Base-by-base conservation (phyloP, 1,139 yeast genomes). In the Candida dubliniensis region DNA sequence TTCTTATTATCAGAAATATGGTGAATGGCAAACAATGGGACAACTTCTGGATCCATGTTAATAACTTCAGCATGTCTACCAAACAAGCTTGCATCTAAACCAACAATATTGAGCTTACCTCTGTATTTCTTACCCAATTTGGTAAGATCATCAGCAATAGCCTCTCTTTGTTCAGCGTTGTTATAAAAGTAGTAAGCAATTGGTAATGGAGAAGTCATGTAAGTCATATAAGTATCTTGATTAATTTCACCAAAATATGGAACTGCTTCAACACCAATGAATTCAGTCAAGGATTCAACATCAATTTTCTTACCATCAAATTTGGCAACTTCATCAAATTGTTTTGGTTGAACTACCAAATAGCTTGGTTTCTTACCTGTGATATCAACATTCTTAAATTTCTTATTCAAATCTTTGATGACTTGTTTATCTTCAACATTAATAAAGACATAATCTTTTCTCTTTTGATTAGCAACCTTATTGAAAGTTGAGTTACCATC, bases 21-120 rank as follows among this genome's bases (percentile, higher is more conserved):
- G 68, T 91, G 97, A 55, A 93, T 86, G 42, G 84, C 96, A 63
- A 95, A 85, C 47, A 95, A 81, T 60, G 99, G 99, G 79, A 88
- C 85, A 58, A 84, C 76, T 64, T 86, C 86, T 18, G 76, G 74
- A 68, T 85, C 77, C 81, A 93, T 82, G 76, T 87, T 90, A 66
- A 93, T 79, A 65, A 84, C 81, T 59, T 80, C 87, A 48, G 98
- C 97, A 62, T 93, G 98, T 70, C 81, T 82, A 55, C 97, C 98
- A 62, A 71, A 95, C 60, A 74, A 73, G 47, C 73, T 63, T 47
- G 96, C 95, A 61, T 93, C 95, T 59, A 93, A 77, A 63, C 90
- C 91, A 55, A 87, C 98, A 65, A 95, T 84, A 74, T 87, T 87
- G 55, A 91, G 66, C 64, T 80, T 77, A 56, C 96, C 96, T 75